Evolutionary conservation across 1,284 basidiomycete genomes (phyloP).

Genomic region (Cryptococcus sp.): DNA sequence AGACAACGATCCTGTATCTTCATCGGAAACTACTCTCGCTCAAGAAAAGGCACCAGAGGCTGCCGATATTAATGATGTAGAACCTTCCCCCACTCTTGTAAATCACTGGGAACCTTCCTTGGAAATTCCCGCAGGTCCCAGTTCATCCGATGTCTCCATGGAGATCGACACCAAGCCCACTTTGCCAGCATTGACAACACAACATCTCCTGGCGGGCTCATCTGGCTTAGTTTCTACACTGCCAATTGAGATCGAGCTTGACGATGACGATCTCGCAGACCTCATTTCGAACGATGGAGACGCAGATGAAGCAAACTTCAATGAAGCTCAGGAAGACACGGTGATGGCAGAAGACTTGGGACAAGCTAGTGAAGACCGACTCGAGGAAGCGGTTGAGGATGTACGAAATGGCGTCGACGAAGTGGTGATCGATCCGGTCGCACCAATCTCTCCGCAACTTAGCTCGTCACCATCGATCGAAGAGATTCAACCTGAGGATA

Average conservation of each 20-base stretch:
- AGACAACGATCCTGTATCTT: too few species aligned
- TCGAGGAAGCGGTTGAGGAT: slow-evolving; percentile 5
- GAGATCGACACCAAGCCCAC: neutral
- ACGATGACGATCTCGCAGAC: slow-evolving; percentile 12
- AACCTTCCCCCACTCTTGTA: too few species aligned
- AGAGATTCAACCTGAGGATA: slow-evolving; percentile 4
- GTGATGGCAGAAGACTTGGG: neutral
- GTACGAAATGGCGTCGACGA: slow-evolving; percentile 5
- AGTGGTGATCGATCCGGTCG: neutral
- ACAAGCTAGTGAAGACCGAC: neutral
- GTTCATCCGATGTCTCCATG: neutral
- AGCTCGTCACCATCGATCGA: neutral
- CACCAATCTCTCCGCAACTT: neutral
- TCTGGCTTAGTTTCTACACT: neutral
- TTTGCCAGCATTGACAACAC: neutral
- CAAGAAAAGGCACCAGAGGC: too few species aligned
- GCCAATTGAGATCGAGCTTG: slow-evolving; percentile 7
- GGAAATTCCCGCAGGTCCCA: neutral
- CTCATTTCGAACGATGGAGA: slow-evolving; percentile 6
- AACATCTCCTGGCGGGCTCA: neutral
- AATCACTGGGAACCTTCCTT: too few species aligned
- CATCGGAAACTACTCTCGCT: too few species aligned
- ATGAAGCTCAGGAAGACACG: neutral
- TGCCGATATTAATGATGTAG: too few species aligned
- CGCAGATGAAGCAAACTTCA: neutral